These are phyloP conservation scores for Hibiscus syriacus DNA, from an alignment of 345 rosid species.

Conservation along the genomic window DNA sequence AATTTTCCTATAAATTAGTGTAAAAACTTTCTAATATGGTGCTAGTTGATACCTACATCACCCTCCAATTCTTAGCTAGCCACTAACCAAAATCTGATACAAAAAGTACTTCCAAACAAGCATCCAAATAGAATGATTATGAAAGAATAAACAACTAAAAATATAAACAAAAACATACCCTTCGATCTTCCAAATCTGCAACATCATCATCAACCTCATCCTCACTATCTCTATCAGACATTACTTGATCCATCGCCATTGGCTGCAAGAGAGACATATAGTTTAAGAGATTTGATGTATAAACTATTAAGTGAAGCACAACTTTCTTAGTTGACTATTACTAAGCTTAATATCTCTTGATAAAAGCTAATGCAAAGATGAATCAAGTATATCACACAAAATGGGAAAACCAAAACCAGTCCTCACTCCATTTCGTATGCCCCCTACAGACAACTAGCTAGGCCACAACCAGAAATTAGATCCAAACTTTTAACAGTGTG, in stretches of 20 bases:
- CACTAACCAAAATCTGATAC: not conserved
- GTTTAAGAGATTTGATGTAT: conserved; percentile 1
- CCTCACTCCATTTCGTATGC: not conserved
- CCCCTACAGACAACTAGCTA: not conserved
- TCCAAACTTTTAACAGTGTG: not conserved
- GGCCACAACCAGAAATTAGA: not conserved
- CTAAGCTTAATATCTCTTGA: not conserved
- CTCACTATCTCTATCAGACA: conserved; percentile 91
- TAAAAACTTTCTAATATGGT: not conserved
- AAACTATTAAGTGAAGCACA: not conserved
- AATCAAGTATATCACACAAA: not conserved
- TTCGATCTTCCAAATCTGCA: conserved; percentile 95
- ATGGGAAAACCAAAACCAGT: conserved; percentile 1
- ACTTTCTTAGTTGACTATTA: not conserved
- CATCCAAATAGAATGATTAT: not conserved
- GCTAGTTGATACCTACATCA: not conserved
- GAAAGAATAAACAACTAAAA: not conserved
- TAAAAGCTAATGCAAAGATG: not conserved
- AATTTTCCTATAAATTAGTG: not conserved
- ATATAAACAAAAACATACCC: conserved; percentile 43
- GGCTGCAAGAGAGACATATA: conserved; percentile 36
- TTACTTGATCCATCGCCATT: conserved; percentile 86
- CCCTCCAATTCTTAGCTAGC: not conserved
- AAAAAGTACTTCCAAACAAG: not conserved
- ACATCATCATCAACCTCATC: conserved; percentile 99